Evolutionary conservation across 257 asterid genomes (phyloP).

Genomic region (Buddleja alternifolia): DNA sequence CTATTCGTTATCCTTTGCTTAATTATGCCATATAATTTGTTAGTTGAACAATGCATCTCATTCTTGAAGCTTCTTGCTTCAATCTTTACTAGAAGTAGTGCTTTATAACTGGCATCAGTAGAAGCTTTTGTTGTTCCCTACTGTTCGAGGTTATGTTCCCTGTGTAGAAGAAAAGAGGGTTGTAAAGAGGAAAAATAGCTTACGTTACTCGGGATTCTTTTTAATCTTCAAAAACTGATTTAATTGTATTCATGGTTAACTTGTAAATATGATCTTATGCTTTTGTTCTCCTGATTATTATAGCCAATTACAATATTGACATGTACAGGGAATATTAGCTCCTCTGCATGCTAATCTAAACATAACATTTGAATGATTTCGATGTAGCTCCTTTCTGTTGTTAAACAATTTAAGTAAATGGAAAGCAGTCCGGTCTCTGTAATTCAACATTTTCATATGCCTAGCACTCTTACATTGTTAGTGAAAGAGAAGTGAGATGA

Average conservation of each 20-base stretch:
- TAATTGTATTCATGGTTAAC: background rate
- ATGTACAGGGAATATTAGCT: background rate
- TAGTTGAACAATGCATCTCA: background rate
- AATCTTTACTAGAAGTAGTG: background rate
- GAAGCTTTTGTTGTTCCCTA: background rate
- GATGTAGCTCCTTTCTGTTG: background rate
- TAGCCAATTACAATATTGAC: background rate
- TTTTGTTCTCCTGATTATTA: background rate
- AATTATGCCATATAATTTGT: background rate
- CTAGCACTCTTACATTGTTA: too few species aligned
- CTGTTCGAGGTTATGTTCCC: background rate
- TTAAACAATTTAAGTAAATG: too few species aligned
- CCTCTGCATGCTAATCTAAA: background rate
- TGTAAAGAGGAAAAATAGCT: too few species aligned
- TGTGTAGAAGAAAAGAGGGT: background rate
- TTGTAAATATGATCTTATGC: background rate
- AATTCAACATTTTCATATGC: too few species aligned
- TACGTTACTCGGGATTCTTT: background rate
- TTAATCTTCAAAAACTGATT: background rate
- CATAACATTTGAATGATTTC: background rate
- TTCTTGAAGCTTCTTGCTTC: background rate
- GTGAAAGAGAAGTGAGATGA: background rate
- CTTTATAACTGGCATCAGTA: too few species aligned
- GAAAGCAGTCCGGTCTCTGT: too few species aligned
- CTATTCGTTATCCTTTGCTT: background rate